Conservation (phyloP, 2,329 filamentous ascomycete genomes). For the Sordariomycetes sp. region DNA sequence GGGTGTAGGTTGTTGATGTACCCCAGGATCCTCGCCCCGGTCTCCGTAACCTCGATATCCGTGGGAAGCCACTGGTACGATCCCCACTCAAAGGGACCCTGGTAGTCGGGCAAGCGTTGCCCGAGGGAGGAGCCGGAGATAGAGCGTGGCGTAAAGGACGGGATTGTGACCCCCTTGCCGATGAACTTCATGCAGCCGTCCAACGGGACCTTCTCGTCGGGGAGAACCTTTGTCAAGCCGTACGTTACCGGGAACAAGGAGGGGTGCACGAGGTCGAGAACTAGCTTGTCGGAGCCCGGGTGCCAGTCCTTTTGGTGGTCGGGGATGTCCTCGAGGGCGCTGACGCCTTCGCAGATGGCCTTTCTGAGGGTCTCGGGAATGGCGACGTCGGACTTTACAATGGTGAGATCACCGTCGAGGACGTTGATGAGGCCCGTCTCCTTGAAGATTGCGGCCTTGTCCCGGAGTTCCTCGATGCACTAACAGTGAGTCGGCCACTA, state of each 20-base stretch:
- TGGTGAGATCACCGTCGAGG: conserved; percentile 5
- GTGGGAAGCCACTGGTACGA: conserved; percentile 34
- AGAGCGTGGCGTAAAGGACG: not conserved
- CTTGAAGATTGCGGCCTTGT: conserved; percentile 28
- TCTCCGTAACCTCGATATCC: conserved; percentile 25
- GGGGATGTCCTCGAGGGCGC: conserved; percentile 34
- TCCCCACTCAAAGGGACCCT: conserved; percentile 9
- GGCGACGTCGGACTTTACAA: conserved; percentile 9
- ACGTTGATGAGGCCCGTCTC: conserved; percentile 11
- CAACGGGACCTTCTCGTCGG: conserved; percentile 19
- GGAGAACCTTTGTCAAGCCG: conserved; percentile 24
- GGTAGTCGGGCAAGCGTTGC: not conserved
- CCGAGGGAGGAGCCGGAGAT: too few species aligned
- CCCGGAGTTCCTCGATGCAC: conserved; percentile 25
- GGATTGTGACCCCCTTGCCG: conserved; percentile 13
- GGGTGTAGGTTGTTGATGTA: conserved; percentile 44
- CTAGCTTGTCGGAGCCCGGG: conserved; percentile 38
- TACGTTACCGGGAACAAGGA: conserved; percentile 49
- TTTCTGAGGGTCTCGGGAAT: conserved; percentile 13
- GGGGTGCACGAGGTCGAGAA: conserved; percentile 51
- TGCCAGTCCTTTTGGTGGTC: conserved; percentile 44
- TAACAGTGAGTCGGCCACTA: not conserved
- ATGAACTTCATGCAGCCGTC: conserved; percentile 19
- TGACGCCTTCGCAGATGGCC: conserved; percentile 27
- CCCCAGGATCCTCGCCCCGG: conserved; percentile 26